These are phyloP conservation scores for Mucor lusitanicus DNA, from an alignment of 371 early-diverging fungal genomes.

Conservation along the genomic window DNA sequence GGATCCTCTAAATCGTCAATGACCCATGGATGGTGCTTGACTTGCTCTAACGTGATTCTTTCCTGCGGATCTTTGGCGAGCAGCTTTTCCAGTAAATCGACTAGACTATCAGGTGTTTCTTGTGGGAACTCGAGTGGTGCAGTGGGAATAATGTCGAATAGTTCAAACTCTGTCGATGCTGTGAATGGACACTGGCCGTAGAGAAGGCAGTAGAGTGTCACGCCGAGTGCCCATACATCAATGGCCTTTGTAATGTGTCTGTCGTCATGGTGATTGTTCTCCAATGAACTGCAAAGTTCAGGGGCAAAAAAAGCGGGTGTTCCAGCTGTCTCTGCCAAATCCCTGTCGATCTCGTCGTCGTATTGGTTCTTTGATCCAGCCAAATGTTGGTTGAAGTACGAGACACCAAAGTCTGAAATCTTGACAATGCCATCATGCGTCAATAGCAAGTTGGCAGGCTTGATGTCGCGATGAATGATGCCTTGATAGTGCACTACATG, in stretches of 20 bases:
- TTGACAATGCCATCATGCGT: conserved; percentile 76
- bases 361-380: conserved; percentile 24
- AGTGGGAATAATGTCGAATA: conserved; percentile 85
- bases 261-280: conserved; percentile 1
- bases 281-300: conserved; percentile 80
- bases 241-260: conserved; percentile 79
- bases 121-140: conserved; percentile 42
- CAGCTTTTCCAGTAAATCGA: conserved; percentile 67
- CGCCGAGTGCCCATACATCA: conserved; percentile 99
- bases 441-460: conserved; percentile 87
- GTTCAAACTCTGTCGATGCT: conserved; percentile 90
- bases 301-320: conserved; percentile 97
- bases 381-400: conserved; percentile 59
- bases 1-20: conserved; percentile 67
- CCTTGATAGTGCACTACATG: conserved; percentile 73
- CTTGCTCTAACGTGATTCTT: conserved; percentile 80
- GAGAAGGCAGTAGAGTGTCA: conserved; percentile 94
- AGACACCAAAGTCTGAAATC: conserved; percentile 95
- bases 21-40: conserved; percentile 88
- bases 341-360: conserved; percentile 57
- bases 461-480: conserved; percentile 73
- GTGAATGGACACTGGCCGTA: conserved; percentile 96
- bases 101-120: conserved; percentile 23
- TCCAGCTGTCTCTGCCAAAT: conserved; percentile 92
- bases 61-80: conserved; percentile 81